Evolutionary conservation across 2,329 filamentous ascomycete genomes (phyloP), one percentile per base, ranked within the genome.

Genomic region (Pseudogymnoascus sp.): DNA sequence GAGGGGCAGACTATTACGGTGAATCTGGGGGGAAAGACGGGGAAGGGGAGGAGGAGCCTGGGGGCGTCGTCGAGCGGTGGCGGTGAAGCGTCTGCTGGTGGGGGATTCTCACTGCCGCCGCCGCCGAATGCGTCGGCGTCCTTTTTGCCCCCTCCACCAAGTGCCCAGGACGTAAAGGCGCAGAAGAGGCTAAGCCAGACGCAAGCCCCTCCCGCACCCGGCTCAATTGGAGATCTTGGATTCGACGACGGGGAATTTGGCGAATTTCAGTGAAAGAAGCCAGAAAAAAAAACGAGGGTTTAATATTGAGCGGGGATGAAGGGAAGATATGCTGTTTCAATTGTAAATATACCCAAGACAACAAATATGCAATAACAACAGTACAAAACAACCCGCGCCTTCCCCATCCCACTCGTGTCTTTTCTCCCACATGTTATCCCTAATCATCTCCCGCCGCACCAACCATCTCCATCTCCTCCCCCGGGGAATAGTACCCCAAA

Each of bases 201-300:
- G 69, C 77, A 76, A 69, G 80, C 82, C 10, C 77, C 81, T 4
- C 78, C 72, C 33, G 68, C 70, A 52, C 67, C 68, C 60, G 68
- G 67, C 27, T 75, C 74, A 40, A 77, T 78, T 13, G 73, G 86
- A 70, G 86, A 91, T 63, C 70, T 93, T 66, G 90, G 90, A 0
- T 94, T 94, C 69, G 90, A 95, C 70, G 89, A 96, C 72, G 91
- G 90, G 1, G 88, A 93, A 71, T 92, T 92, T 81, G 90, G 90
- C 18, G 90, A 95, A 75, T 95, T 95, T 76, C 71, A 73, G 62
- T 74, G 67, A 64, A 12, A 39, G n/a, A n/a, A n/a, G n/a, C n/a
- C n/a, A n/a, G n/a, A n/a, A n/a, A n/a, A 39, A 52, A 8, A 33
- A 52, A 52, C 2, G 48, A 55, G 48, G 33, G 29, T 55, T 33